Evolutionary conservation across 805 yeast genomes (phyloP).

Genomic region (Dipodascus albidus): DNA sequence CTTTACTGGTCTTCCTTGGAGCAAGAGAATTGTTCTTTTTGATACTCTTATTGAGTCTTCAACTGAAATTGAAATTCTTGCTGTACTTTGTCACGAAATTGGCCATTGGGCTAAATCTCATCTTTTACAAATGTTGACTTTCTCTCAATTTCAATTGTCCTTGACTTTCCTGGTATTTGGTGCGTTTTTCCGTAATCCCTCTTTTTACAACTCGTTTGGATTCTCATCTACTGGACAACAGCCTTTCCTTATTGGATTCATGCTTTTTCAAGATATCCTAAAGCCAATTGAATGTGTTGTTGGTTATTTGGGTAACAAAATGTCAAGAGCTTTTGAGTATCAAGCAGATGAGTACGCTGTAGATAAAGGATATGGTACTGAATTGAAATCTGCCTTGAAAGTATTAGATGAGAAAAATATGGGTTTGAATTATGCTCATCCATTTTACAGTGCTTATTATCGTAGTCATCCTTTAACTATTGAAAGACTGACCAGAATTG

Average conservation of each 20-base stretch:
- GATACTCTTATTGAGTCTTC: slow-evolving; percentile 84
- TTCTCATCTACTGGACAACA: slow-evolving; percentile 40
- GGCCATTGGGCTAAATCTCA: slow-evolving; percentile 97
- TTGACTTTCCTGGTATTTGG: slow-evolving; percentile 63
- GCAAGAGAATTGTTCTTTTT: slow-evolving; percentile 85
- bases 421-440: slow-evolving; percentile 78
- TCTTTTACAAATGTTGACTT: slow-evolving; percentile 60
- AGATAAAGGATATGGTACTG: slow-evolving; percentile 55
- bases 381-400: slow-evolving; percentile 62
- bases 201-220: slow-evolving; percentile 72
- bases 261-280: slow-evolving; percentile 65
- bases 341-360: slow-evolving; percentile 89
- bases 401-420: slow-evolving; percentile 71
- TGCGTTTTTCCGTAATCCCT: slow-evolving; percentile 65
- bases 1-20: slow-evolving; percentile 93
- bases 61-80: slow-evolving; percentile 69
- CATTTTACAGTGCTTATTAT: slow-evolving; percentile 79
- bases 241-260: slow-evolving; percentile 75
- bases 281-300: slow-evolving; percentile 64
- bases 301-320: slow-evolving; percentile 52
- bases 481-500: slow-evolving; percentile 76
- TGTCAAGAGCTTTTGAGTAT: slow-evolving; percentile 81
- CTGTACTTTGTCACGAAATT: slow-evolving; percentile 95
- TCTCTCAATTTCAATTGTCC: slow-evolving; percentile 54
- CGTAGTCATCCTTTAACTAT: slow-evolving; percentile 87